phyloP scores from a whole-genome alignment of 805 yeast genomes.

The Pachysolen tannophilus region DNA sequence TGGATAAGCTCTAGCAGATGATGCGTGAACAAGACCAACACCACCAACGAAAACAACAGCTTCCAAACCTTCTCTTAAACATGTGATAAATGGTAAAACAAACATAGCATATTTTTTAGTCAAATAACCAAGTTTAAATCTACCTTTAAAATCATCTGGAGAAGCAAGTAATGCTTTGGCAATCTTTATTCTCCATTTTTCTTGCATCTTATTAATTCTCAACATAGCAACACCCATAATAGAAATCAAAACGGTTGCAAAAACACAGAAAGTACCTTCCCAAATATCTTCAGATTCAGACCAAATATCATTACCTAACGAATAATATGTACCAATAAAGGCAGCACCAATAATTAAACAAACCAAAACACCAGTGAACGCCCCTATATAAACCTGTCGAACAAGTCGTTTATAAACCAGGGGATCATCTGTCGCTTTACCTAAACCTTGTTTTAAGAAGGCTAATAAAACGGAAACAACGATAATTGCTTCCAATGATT shows the following conservation, averaged over 20 bases:
- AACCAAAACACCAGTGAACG: constrained; percentile 28
- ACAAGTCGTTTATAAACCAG: constrained; percentile 33
- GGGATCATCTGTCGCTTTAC: constrained; percentile 18
- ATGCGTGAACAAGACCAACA: constrained; percentile 67
- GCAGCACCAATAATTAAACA: constrained; percentile 31
- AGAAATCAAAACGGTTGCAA: constrained; percentile 32
- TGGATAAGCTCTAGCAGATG: constrained; percentile 67
- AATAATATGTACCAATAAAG: constrained; percentile 30
- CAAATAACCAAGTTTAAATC: constrained; percentile 45
- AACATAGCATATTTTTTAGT: constrained; percentile 81
- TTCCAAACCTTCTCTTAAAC: constrained; percentile 94
- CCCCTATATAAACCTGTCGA: constrained; percentile 37
- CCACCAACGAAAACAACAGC: constrained; percentile 96
- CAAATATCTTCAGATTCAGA: constrained; percentile 35
- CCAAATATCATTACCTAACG: constrained; percentile 36
- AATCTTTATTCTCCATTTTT: constrained; percentile 25
- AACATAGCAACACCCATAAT: constrained; percentile 36
- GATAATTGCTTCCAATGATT: background rate
- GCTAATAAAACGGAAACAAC: background rate
- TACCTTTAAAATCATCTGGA: background rate
- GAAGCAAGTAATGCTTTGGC: background rate
- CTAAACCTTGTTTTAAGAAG: background rate
- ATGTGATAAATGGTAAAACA: constrained; percentile 81
- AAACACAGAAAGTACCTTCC: constrained; percentile 36
- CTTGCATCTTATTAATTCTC: constrained; percentile 37